These are phyloP conservation scores for Tulasnella calospora DNA, from an alignment of 768 basidiomycete genomes.

Conservation along the genomic window DNA sequence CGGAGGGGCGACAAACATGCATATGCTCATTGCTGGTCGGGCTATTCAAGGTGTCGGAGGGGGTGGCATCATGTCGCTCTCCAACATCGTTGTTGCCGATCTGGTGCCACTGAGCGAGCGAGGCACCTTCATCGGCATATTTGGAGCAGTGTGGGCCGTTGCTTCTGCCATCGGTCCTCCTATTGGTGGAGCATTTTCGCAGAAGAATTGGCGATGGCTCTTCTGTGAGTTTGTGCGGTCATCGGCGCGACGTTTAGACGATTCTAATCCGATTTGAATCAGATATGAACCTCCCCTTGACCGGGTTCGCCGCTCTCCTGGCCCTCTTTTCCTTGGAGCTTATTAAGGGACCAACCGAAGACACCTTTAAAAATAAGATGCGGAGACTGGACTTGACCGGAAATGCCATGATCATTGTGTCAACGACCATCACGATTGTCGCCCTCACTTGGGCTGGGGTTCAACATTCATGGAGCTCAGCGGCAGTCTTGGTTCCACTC, in stretches of 20 bases:
- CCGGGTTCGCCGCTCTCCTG: background rate
- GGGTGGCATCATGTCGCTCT: conserved; percentile 41
- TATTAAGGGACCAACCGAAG: background rate
- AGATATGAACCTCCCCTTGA: background rate
- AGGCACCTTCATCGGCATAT: conserved; percentile 40
- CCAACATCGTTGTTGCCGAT: conserved; percentile 45
- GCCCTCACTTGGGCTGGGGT: conserved; percentile 45
- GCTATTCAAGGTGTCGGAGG: conserved; percentile 39
- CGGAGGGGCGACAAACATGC: conserved; percentile 43
- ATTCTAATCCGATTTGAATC: background rate
- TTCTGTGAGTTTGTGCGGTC: conserved; percentile 33
- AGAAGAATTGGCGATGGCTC: conserved; percentile 42
- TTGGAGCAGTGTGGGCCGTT: conserved; percentile 39
- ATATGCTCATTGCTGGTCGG: conserved; percentile 43
- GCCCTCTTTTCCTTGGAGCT: background rate
- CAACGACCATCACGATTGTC: conserved; percentile 40
- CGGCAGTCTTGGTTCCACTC: conserved; percentile 42
- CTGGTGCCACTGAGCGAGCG: conserved; percentile 48
- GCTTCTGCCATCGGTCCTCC: conserved; percentile 28
- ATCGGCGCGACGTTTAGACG: background rate
- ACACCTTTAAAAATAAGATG: background rate
- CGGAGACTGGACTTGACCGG: conserved; percentile 29
- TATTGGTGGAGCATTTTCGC: conserved; percentile 36
- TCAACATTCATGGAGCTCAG: conserved; percentile 41
- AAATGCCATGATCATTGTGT: conserved; percentile 32